Evolutionary conservation across 495 filamentous ascomycete genomes (phyloP).

Genomic region (Aspergillus taichungensis): DNA sequence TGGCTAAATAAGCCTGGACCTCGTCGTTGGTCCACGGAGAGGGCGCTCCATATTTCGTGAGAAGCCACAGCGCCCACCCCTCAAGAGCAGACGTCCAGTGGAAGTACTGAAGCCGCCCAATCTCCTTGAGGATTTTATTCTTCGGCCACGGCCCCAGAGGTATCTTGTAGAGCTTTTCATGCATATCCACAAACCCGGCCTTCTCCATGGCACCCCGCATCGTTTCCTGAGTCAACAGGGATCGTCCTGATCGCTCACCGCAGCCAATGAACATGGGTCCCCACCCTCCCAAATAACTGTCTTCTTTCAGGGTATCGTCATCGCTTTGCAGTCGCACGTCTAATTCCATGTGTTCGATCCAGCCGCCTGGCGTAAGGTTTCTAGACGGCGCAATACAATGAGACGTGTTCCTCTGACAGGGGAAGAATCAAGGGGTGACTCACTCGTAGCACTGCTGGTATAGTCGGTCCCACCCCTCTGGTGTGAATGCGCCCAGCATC

Average conservation of each 20-base stretch:
- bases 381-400: constrained; percentile 4
- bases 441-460: constrained; percentile 24
- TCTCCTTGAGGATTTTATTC: constrained; percentile 54
- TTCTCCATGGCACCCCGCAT: constrained; percentile 17
- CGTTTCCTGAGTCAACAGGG: constrained; percentile 9
- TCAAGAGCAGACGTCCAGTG: constrained; percentile 40
- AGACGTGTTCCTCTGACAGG: neutral
- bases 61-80: constrained; percentile 20
- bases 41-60: constrained; percentile 15
- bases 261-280: constrained; percentile 12
- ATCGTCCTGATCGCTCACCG: constrained; percentile 10
- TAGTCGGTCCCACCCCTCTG: constrained; percentile 19
- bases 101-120: constrained; percentile 52
- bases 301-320: constrained; percentile 30
- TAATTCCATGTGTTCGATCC: constrained; percentile 46
- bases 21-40: constrained; percentile 18
- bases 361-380: constrained; percentile 41
- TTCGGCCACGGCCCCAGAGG: constrained; percentile 61
- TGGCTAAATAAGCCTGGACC: constrained; percentile 15
- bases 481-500: constrained; percentile 16
- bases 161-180: constrained; percentile 45
- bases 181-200: constrained; percentile 29
- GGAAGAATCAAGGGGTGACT: neutral
- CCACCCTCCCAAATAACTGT: constrained; percentile 18
- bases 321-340: constrained; percentile 30